Evolutionary conservation across 2,329 filamentous ascomycete genomes (phyloP), one percentile per base, ranked within the genome.

Genomic region (Dactylellina leptospora): DNA sequence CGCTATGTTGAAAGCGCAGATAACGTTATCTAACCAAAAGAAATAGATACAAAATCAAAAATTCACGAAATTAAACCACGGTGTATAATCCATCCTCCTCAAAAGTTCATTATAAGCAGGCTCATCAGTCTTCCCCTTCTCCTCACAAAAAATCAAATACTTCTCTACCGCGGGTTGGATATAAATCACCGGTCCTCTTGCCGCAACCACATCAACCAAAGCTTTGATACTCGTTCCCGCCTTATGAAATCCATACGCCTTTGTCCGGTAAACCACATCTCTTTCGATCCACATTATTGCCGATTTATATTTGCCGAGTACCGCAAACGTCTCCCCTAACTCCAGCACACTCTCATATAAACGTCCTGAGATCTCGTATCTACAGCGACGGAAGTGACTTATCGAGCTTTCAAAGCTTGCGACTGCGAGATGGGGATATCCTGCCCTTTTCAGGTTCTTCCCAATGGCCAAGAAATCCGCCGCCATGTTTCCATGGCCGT

Each of bases 391-490:
- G 18, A 11, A 66, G 20, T 58, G 53, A 20, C 44, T 8, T 4
- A 66, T 66, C 4, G 61, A 23, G 33, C 33, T 66, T 11, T 38
- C 18, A 8, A 66, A 36, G 27, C 61, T 44, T 0, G 16, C 2
- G 4, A 36, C 25, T 3, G 61, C 61, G 2, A 38, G 22, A 6
- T 48, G 6, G 5, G n/a, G 5, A n/a, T 22, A 10, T 9, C 51
- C 61, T 1, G 23, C 42, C 30, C 20, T 33, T 11, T 51, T 45
- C 2, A 66, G 16, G 11, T n/a, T 48, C 25, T 38, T 51, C 1
- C 61, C 61, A 0, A 51, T 58, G 2, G 23, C 5, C 23, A 66
- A 27, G 40, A 66, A 51, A 25, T 58, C 53, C n/a, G 44, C 27
- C 4, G 11, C 30, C 8, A 33, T 25, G 13, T 47, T 40, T n/a